Conservation (phyloP, 768 basidiomycete genomes). For the Dentipellis fragilis region DNA sequence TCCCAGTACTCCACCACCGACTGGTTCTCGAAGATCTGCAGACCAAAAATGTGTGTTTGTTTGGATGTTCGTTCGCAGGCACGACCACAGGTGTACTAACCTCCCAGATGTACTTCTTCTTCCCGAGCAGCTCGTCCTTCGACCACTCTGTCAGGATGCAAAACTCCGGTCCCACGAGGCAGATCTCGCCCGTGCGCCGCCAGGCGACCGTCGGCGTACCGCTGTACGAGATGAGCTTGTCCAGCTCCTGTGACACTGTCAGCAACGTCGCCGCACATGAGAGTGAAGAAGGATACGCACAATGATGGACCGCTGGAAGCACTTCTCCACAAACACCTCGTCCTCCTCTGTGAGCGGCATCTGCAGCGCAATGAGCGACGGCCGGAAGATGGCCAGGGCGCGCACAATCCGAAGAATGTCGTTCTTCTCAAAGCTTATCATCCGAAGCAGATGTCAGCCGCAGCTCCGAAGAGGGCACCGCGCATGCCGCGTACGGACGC, state of each 20-base stretch:
- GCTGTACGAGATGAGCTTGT: conserved; percentile 93
- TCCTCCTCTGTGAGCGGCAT: conserved; percentile 96
- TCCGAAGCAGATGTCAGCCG: not conserved
- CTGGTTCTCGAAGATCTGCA: conserved; percentile 86
- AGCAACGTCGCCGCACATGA: conserved; percentile 4
- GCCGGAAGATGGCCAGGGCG: conserved; percentile 88
- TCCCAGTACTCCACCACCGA: conserved; percentile 96
- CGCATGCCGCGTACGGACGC: conserved; percentile 23
- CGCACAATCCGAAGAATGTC: conserved; percentile 92
- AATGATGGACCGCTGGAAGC: conserved; percentile 87
- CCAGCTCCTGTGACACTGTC: conserved; percentile 59
- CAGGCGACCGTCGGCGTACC: conserved; percentile 97
- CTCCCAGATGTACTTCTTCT: conserved; percentile 58
- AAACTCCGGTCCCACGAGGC: conserved; percentile 93
- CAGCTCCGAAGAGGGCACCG: not conserved
- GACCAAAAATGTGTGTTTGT: conserved; percentile 6
- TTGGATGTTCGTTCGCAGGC: not conserved
- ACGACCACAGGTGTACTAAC: conserved; percentile 20
- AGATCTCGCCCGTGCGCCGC: conserved; percentile 97
- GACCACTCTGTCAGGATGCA: conserved; percentile 90
- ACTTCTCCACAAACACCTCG: conserved; percentile 92
- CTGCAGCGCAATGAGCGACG: conserved; percentile 94
- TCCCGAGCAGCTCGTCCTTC: conserved; percentile 64
- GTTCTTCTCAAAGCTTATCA: conserved; percentile 82
- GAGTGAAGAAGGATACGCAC: conserved; percentile 33